phyloP scores from a whole-genome alignment of 2,329 filamentous ascomycete genomes.

The Claviceps monticola region DNA sequence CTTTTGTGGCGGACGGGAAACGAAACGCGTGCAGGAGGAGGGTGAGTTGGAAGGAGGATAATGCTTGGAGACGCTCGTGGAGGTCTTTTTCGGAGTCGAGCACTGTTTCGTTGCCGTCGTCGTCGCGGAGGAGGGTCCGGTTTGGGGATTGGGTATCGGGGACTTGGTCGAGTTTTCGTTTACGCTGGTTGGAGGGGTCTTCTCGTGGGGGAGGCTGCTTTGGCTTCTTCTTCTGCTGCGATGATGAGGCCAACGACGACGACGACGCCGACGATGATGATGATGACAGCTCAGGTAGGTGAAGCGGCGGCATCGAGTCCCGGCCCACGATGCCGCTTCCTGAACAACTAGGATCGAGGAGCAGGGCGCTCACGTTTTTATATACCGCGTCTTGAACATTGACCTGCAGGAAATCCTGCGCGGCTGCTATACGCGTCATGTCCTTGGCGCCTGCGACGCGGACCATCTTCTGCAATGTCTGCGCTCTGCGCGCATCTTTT shows the following conservation, averaged over 20 bases:
- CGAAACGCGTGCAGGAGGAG: constrained; percentile 72
- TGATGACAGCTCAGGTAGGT: constrained; percentile 32
- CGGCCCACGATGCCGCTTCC: constrained; percentile 88
- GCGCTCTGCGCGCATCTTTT: constrained; percentile 55
- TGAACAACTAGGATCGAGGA: constrained; percentile 90
- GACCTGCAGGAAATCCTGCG: constrained; percentile 70
- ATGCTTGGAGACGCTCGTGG: constrained; percentile 50
- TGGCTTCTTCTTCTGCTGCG: constrained; percentile 8
- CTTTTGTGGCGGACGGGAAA: constrained; percentile 60
- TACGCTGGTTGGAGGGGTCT: constrained; percentile 18
- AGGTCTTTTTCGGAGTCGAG: constrained; percentile 42
- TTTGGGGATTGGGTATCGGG: constrained; percentile 10
- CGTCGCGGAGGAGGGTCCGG: constrained; percentile 34
- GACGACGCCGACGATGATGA: too few species aligned
- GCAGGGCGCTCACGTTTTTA: constrained; percentile 58
- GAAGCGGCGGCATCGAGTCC: constrained; percentile 59
- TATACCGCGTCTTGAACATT: constrained; percentile 51
- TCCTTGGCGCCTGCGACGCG: constrained; percentile 55
- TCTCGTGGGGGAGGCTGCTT: neutral
- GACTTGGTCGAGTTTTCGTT: constrained; percentile 31
- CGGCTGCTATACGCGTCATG: constrained; percentile 53
- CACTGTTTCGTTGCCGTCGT: constrained; percentile 42
- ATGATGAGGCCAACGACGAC: neutral
- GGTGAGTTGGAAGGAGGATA: constrained; percentile 70
- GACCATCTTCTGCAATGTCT: constrained; percentile 76